These are phyloP conservation scores for Saxispiralis lemnorum DNA, from an alignment of 495 filamentous ascomycete genomes.

Conservation along the genomic window DNA sequence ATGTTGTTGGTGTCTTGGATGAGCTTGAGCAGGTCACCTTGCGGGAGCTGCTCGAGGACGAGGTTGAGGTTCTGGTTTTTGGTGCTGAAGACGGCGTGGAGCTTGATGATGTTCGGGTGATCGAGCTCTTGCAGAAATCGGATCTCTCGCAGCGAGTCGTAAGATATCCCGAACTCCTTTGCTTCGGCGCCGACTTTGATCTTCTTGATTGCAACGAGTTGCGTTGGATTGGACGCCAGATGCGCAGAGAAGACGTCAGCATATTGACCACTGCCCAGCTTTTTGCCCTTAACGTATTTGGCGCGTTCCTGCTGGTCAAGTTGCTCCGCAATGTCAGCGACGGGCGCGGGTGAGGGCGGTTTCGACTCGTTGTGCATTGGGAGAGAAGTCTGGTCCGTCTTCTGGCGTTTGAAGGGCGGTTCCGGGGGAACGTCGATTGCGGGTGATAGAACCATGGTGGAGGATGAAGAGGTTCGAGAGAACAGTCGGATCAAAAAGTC, in stretches of 20 bases:
- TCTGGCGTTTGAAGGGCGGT: constrained; percentile 6
- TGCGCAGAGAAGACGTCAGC: constrained; percentile 85
- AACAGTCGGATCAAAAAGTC: no score
- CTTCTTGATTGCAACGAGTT: constrained; percentile 87
- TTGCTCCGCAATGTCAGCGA: constrained; percentile 55
- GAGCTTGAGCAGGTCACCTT: constrained; percentile 81
- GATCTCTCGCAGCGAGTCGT: constrained; percentile 89
- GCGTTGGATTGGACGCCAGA: constrained; percentile 45
- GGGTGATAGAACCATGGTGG: constrained; percentile 10
- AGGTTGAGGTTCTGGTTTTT: constrained; percentile 88
- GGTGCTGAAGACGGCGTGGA: constrained; percentile 79
- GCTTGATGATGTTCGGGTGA: constrained; percentile 85
- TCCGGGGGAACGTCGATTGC: constrained; percentile 12
- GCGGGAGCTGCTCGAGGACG: constrained; percentile 80
- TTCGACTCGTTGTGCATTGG: background rate
- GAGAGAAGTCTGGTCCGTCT: constrained; percentile 2
- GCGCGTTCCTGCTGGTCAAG: constrained; percentile 72
- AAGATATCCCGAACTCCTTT: constrained; percentile 60
- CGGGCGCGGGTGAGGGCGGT: background rate
- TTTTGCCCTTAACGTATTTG: constrained; percentile 83
- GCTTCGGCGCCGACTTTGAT: constrained; percentile 82
- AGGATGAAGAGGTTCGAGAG: no score
- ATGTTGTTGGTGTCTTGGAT: constrained; percentile 65
- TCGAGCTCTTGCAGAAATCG: constrained; percentile 87
- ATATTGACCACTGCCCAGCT: constrained; percentile 92